phyloP scores from a whole-genome alignment of 2,329 filamentous ascomycete species.

The Fusarium xyrophilum region DNA sequence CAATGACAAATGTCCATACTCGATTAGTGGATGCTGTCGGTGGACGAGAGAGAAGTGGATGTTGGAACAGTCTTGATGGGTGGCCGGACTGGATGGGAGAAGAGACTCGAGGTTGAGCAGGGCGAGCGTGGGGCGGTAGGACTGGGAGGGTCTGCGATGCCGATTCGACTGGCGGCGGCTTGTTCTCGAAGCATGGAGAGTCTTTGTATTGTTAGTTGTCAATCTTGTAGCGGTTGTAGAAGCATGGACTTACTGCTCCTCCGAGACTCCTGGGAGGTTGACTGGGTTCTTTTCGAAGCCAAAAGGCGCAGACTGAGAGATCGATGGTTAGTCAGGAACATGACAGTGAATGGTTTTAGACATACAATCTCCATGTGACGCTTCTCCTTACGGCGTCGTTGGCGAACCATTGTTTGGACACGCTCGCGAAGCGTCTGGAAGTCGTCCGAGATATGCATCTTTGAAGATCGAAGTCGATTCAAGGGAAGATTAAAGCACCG shows the following conservation, averaged over 20 bases:
- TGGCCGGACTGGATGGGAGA: slow-evolving; percentile 35
- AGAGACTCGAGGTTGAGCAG: slow-evolving; percentile 38
- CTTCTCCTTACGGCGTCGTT: slow-evolving; percentile 52
- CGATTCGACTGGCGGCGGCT: slow-evolving; percentile 57
- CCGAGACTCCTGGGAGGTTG: slow-evolving; percentile 60
- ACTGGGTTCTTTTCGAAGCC: slow-evolving; percentile 63
- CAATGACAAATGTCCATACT: neutral
- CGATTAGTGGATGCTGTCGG: slow-evolving; percentile 35
- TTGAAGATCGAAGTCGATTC: slow-evolving; percentile 26
- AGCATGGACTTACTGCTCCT: slow-evolving; percentile 62
- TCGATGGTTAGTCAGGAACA: slow-evolving; percentile 33
- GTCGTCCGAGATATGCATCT: slow-evolving; percentile 50
- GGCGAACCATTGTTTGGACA: slow-evolving; percentile 52
- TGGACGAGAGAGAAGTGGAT: slow-evolving; percentile 34
- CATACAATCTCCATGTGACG: slow-evolving; percentile 56
- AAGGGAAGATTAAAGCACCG: slow-evolving; percentile 21
- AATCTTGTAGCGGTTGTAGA: neutral
- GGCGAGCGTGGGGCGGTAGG: slow-evolving; percentile 37
- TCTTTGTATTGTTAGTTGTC: slow-evolving; percentile 43
- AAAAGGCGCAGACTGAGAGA: slow-evolving; percentile 65
- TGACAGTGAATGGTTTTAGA: neutral
- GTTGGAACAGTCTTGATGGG: slow-evolving; percentile 31
- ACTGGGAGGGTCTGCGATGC: slow-evolving; percentile 49
- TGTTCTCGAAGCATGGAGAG: slow-evolving; percentile 60
- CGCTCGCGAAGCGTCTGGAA: slow-evolving; percentile 55